Conservation (phyloP, 2,329 filamentous ascomycete genomes). For the Calonectria leucothoes region DNA sequence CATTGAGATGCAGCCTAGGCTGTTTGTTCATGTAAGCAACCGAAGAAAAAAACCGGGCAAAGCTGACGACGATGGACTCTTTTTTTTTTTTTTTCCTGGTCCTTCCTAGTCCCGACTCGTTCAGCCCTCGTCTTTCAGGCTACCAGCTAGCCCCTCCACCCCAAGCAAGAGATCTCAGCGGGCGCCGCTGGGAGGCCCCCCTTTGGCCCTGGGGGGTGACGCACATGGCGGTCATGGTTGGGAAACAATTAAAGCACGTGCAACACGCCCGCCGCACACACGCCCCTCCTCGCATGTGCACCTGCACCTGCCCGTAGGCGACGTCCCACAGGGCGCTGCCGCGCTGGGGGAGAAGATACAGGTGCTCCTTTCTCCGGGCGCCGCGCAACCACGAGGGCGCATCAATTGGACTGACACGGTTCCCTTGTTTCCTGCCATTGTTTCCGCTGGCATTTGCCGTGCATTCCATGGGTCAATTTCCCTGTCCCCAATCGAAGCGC, state of each 20-base stretch:
- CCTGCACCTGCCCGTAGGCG: no score
- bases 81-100: not conserved
- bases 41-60: not conserved
- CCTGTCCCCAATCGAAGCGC: not conserved
- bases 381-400: constrained; percentile 12
- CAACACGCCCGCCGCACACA: constrained; percentile 6
- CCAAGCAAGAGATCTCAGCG: constrained; percentile 5
- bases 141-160: constrained; percentile 34
- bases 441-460: not conserved
- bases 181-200: not conserved
- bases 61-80: constrained; percentile 5
- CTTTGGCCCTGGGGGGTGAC: constrained; percentile 39
- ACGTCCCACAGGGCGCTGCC: not conserved
- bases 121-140: not conserved
- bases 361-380: not conserved
- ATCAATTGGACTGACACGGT: constrained; percentile 6
- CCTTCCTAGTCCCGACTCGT: not conserved
- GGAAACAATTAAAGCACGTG: constrained; percentile 34
- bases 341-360: not conserved
- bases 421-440: not conserved
- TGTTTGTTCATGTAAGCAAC: not conserved
- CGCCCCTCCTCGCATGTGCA: not conserved
- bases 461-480: not conserved
- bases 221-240: constrained; percentile 48
- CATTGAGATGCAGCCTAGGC: not conserved